These are phyloP conservation scores for Akanthomyces uredinophilus DNA, from an alignment of 2,329 filamentous ascomycete species.

Conservation along the genomic window DNA sequence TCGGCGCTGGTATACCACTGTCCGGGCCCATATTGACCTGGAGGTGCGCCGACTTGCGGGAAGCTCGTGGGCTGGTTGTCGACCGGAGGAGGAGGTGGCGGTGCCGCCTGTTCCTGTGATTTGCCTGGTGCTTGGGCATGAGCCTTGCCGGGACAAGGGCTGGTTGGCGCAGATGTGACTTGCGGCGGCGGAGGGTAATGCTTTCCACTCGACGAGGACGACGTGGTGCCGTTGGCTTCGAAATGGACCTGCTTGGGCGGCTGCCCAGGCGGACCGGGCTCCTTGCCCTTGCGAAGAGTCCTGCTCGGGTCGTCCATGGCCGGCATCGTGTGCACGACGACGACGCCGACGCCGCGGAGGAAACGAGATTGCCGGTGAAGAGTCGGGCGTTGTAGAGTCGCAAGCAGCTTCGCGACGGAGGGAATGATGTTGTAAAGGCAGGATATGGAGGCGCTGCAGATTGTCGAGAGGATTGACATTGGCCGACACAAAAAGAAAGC, in stretches of 20 bases:
- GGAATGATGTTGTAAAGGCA: background rate
- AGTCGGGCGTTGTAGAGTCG: background rate
- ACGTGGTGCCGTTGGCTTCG: background rate
- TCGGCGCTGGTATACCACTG: conserved; percentile 13
- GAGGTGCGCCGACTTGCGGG: conserved; percentile 12
- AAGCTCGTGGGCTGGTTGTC: conserved; percentile 15
- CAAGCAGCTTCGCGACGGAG: background rate
- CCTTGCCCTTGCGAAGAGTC: conserved; percentile 5
- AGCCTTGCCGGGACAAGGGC: background rate
- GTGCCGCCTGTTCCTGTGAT: background rate
- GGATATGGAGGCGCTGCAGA: background rate
- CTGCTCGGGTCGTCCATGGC: background rate
- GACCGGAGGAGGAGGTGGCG: background rate
- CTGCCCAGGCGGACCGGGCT: background rate
- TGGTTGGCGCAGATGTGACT: background rate
- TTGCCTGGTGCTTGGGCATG: background rate
- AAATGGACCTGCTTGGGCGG: conserved; percentile 11
- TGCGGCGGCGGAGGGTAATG: background rate
- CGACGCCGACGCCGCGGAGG: background rate
- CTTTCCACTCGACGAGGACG: background rate
- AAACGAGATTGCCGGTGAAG: background rate
- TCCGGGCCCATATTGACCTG: conserved; percentile 6
- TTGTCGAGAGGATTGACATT: background rate
- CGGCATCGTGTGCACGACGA: background rate
- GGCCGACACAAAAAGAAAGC: background rate